phyloP scores from a whole-genome alignment of 306 rosid species.

The Psophocarpus tetragonolobus region DNA sequence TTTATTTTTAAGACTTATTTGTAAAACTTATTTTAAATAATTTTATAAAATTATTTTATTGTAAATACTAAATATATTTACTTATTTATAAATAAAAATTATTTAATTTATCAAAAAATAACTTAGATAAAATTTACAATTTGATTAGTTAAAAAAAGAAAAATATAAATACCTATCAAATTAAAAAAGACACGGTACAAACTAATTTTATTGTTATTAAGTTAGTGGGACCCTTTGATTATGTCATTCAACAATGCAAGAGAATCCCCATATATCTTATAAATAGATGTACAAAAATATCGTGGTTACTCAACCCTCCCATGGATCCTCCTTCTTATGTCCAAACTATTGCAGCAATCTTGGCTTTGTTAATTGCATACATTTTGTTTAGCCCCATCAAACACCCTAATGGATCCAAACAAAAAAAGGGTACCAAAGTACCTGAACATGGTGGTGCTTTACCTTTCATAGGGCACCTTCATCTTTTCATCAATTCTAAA shows the following conservation, averaged over 20 bases:
- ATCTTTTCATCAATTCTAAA: constrained; percentile 29
- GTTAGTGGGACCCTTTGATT: neutral
- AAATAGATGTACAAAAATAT: neutral
- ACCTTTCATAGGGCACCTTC: constrained; percentile 56
- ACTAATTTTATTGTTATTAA: too few species aligned
- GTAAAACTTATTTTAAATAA: too few species aligned
- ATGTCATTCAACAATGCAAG: neutral
- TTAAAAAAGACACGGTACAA: too few species aligned
- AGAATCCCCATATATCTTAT: neutral
- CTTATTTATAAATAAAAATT: too few species aligned
- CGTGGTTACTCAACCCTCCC: neutral
- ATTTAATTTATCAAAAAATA: too few species aligned
- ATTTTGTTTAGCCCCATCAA: neutral
- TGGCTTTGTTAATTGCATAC: constrained; percentile 17
- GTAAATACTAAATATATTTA: too few species aligned
- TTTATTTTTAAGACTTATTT: too few species aligned
- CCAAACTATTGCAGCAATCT: neutral
- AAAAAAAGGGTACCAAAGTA: neutral
- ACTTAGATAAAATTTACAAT: too few species aligned
- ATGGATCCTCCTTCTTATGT: constrained; percentile 35
- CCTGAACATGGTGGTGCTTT: constrained; percentile 42
- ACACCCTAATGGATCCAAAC: neutral
- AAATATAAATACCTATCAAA: too few species aligned
- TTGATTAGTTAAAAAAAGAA: too few species aligned
- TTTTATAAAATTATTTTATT: too few species aligned